Conservation (phyloP, 1,284 basidiomycete genomes). For the Ganoderma lingzhi region DNA sequence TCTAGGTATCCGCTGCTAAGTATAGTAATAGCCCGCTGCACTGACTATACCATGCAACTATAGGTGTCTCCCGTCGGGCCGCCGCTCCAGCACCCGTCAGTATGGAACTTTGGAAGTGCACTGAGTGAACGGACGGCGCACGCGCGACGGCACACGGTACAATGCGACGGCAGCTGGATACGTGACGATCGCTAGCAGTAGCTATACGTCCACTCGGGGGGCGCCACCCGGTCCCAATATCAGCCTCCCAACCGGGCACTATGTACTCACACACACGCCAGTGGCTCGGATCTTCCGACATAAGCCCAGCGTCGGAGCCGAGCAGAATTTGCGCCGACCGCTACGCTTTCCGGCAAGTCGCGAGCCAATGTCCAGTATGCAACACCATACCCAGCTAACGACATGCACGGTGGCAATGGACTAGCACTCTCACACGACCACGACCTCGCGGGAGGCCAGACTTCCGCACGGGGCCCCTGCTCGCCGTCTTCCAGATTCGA, state of each 20-base stretch:
- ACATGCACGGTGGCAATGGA: too few relatives aligned
- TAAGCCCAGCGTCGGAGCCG: neutral
- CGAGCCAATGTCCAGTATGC: neutral
- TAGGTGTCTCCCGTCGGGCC: neutral
- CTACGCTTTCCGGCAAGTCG: constrained; percentile 1
- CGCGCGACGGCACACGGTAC: neutral
- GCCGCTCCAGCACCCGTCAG: neutral
- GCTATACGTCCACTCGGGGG: neutral
- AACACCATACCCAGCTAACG: neutral
- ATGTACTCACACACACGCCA: neutral
- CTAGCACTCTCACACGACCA: neutral
- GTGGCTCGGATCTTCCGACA: neutral
- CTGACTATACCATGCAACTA: neutral
- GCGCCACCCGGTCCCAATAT: neutral
- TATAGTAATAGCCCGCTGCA: neutral
- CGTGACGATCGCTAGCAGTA: neutral
- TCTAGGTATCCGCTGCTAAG: neutral
- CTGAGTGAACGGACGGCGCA: too few relatives aligned
- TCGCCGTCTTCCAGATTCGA: neutral
- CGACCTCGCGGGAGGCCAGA: too few relatives aligned
- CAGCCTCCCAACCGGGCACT: neutral
- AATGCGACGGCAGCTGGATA: neutral
- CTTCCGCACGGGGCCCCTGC: neutral
- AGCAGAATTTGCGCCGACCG: neutral
- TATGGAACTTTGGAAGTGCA: neutral